Evolutionary conservation across 2,329 filamentous ascomycete species (phyloP).

Genomic region (Paecilomyces niveus): DNA sequence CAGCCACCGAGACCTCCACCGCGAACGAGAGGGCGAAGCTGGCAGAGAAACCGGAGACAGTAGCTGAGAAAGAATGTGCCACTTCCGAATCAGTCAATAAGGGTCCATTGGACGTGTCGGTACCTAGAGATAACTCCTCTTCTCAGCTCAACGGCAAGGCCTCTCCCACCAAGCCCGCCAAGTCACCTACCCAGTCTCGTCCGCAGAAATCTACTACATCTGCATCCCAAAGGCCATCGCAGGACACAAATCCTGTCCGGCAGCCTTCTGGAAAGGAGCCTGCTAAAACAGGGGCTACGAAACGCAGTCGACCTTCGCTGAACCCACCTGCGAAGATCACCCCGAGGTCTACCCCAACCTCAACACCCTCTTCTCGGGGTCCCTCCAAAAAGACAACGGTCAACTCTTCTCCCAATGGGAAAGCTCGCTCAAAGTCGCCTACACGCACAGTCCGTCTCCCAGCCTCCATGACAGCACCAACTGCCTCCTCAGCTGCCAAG

Average conservation of each 20-base stretch:
- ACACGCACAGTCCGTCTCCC: slow-evolving; percentile 34
- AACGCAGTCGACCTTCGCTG: slow-evolving; percentile 24
- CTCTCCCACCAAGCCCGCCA: slow-evolving; percentile 10
- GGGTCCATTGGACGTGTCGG: slow-evolving; percentile 24
- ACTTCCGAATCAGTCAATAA: slow-evolving; percentile 20
- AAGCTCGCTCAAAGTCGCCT: slow-evolving; percentile 31
- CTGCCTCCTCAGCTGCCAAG: slow-evolving; percentile 33
- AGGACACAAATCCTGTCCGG: slow-evolving; percentile 18
- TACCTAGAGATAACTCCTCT: slow-evolving; percentile 16
- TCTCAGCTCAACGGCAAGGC: slow-evolving; percentile 16
- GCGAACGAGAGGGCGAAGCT: slow-evolving; percentile 4
- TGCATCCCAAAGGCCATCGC: slow-evolving; percentile 12
- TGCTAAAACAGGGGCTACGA: slow-evolving; percentile 19
- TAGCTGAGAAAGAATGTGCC: slow-evolving; percentile 12
- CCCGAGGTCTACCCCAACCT: slow-evolving; percentile 19
- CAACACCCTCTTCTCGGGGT: slow-evolving; percentile 23
- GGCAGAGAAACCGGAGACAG: slow-evolving; percentile 2
- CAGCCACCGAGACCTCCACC: not conserved
- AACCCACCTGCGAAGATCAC: slow-evolving; percentile 21
- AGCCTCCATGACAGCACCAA: slow-evolving; percentile 33
- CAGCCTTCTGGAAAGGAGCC: slow-evolving; percentile 24
- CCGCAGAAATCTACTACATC: slow-evolving; percentile 14
- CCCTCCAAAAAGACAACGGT: slow-evolving; percentile 15
- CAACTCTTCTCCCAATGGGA: slow-evolving; percentile 18
- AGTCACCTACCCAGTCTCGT: slow-evolving; percentile 14